These are phyloP conservation scores for Mychonastes homosphaera DNA, from an alignment of 139 green algal species.

Conservation along the genomic window DNA sequence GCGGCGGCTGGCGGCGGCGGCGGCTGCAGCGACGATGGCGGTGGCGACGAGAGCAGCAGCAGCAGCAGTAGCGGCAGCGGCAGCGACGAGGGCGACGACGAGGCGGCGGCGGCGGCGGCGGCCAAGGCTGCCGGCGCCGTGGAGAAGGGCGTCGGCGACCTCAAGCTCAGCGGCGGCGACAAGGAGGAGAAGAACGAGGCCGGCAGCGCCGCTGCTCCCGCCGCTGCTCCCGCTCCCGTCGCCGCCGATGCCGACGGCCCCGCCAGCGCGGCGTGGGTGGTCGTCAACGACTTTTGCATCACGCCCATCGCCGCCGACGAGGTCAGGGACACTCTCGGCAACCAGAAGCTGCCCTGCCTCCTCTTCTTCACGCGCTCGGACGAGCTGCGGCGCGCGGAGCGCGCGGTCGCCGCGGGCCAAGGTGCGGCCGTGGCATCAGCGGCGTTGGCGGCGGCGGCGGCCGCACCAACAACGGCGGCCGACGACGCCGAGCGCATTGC, in stretches of 20 bases:
- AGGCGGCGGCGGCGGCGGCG: neutral
- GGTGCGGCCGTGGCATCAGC: neutral
- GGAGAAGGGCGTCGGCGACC: too few relatives aligned
- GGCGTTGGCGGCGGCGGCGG: slow-evolving; percentile 1
- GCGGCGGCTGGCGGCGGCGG: neutral
- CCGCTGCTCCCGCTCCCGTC: neutral
- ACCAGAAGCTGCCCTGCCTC: slow-evolving; percentile 72
- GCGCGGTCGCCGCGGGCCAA: slow-evolving; percentile 5
- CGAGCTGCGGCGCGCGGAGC: neutral
- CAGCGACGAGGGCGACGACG: neutral
- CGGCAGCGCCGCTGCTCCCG: neutral
- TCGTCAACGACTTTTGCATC: slow-evolving; percentile 88
- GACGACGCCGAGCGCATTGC: neutral
- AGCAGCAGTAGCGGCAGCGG: slow-evolving; percentile 9
- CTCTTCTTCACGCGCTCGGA: slow-evolving; percentile 63
- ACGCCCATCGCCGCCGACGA: slow-evolving; percentile 30
- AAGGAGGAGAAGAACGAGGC: neutral
- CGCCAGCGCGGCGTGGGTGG: slow-evolving; percentile 46
- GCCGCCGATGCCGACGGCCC: neutral
- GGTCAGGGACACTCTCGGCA: slow-evolving; percentile 45
- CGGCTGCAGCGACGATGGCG: slow-evolving; percentile 1
- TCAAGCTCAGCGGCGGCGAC: neutral
- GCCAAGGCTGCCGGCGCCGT: neutral
- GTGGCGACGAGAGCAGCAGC: neutral
- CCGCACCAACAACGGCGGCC: neutral